Percentiles rank a stretch among this genome's conserved stretches.
Evolutionary conservation across 129 eudicot genomes (phyloP).

Genomic region (Smallanthus sonchifolius): DNA sequence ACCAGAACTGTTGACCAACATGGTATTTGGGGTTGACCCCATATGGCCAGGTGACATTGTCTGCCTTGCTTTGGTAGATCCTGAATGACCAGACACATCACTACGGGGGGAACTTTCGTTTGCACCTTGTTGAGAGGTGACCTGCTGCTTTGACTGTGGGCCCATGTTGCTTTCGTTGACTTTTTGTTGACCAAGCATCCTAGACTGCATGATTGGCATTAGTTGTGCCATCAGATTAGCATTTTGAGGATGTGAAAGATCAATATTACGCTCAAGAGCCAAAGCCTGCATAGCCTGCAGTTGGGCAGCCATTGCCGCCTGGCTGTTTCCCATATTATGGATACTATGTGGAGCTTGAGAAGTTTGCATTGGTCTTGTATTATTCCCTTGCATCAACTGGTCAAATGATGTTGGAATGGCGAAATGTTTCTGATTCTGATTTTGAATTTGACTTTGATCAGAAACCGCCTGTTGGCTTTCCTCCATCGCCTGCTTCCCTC

Average conservation of each 20-base stretch:
- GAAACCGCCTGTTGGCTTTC: constrained; percentile 38
- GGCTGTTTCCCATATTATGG: constrained; percentile 53
- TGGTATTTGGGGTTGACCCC: constrained; percentile 37
- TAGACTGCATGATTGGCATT: constrained; percentile 80
- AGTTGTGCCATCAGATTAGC: constrained; percentile 72
- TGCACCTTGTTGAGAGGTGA: constrained; percentile 51
- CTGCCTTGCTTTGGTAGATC: constrained; percentile 63
- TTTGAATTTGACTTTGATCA: constrained; percentile 55
- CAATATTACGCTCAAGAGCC: constrained; percentile 89
- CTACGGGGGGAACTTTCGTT: constrained; percentile 79
- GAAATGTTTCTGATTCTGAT: constrained; percentile 43
- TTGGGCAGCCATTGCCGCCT: constrained; percentile 73
- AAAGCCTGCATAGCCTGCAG: constrained; percentile 89
- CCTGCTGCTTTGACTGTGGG: constrained; percentile 60
- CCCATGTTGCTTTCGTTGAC: constrained; percentile 53
- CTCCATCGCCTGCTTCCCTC: constrained; percentile 49
- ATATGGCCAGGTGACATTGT: constrained; percentile 48
- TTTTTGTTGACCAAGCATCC: constrained; percentile 70
- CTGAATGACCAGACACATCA: constrained; percentile 76
- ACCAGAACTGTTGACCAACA: constrained; percentile 34
- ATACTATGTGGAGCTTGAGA: constrained; percentile 57
- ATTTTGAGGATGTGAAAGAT: constrained; percentile 76
- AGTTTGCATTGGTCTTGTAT: constrained; percentile 43
- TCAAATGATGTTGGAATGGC: constrained; percentile 45
- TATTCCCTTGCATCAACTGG: constrained; percentile 39